phyloP scores from a whole-genome alignment of 805 yeast genomes.

The Phaffomyces opuntiae region DNA sequence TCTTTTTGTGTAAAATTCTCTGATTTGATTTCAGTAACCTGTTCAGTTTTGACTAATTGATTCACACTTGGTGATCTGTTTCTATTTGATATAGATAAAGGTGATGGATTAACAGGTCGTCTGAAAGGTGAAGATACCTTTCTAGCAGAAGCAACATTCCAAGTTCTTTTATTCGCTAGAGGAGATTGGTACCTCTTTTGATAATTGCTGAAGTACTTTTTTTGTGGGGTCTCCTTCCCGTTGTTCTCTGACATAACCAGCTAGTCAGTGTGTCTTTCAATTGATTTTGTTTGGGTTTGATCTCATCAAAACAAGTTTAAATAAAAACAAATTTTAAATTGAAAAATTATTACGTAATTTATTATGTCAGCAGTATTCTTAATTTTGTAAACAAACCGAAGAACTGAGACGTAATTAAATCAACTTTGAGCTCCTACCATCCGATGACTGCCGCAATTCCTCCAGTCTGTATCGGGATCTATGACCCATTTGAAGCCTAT shows the following conservation, averaged over 20 bases:
- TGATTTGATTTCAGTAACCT: background rate
- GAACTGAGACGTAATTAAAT: background rate
- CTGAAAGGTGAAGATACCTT: conserved; percentile 20
- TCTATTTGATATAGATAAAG: background rate
- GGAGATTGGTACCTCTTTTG: conserved; percentile 14
- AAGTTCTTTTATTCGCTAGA: conserved; percentile 14
- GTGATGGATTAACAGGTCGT: conserved; percentile 5
- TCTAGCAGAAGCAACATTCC: conserved; percentile 17
- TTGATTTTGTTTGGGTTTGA: background rate
- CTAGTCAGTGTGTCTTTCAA: background rate
- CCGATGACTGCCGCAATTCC: conserved; percentile 1
- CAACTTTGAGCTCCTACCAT: background rate
- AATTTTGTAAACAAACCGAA: background rate
- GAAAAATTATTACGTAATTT: background rate
- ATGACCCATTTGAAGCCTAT: conserved; percentile 66
- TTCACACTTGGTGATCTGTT: background rate
- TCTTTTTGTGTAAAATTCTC: background rate
- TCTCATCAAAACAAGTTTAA: background rate
- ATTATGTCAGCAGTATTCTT: background rate
- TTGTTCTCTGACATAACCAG: conserved; percentile 2
- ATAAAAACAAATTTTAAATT: background rate
- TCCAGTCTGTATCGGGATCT: conserved; percentile 42
- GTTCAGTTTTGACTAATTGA: background rate
- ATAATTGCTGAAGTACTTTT: conserved; percentile 1
- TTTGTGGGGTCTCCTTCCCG: conserved; percentile 4